Base-by-base conservation (phyloP, 2,329 filamentous ascomycete genomes). In the Lecanicillium sp. region DNA sequence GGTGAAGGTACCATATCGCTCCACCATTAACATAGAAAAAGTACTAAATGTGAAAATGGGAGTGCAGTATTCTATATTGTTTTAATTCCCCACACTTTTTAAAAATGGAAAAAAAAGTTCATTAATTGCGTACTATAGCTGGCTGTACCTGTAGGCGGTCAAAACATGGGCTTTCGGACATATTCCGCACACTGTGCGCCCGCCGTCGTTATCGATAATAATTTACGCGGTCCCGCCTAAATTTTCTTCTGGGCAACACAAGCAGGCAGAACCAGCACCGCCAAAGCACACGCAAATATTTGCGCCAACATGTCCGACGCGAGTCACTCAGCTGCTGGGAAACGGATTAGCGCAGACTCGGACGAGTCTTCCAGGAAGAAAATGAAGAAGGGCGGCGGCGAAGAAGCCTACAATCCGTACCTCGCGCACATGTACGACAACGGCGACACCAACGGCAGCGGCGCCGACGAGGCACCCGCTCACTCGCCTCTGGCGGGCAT, bases 351-450 rank as follows among this genome's bases (percentile, higher is more conserved):
- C 48, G 57, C 62, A 37, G 68, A 71, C 44, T 50, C 54, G 34
- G 66, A 69, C 36, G 63, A 63, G 17, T 39, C 53, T 33, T 61
- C 51, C 22, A 58, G 62, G 44, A 69, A 69, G 49, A 73, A 69
- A 57, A 54, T 58, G 30, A 63, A 60, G 46, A 68, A 61, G 51
- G 47, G 49, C 12, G 55, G 56, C 28, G 46, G 48, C 20, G 57
- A 53, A 39, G 49, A 55, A 14, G 62, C 60, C 46, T 58, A 74
- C 57, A 97, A 97, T 59, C 87, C 86, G 2, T 97, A 98, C 68
- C 79, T 98, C 46, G 86, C 88, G 41, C 92, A 98, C 64, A 84
- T 84, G 78, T 80, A 90, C 62, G 72, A 81, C 46, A 65, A 74
- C 45, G 53, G 55, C 25, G 55, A 62, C 32, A 58, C 56, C 58